Evolutionary conservation across 2,329 filamentous ascomycete genomes (phyloP), one percentile per base, ranked within the genome.

Genomic region (Knufia petricola): DNA sequence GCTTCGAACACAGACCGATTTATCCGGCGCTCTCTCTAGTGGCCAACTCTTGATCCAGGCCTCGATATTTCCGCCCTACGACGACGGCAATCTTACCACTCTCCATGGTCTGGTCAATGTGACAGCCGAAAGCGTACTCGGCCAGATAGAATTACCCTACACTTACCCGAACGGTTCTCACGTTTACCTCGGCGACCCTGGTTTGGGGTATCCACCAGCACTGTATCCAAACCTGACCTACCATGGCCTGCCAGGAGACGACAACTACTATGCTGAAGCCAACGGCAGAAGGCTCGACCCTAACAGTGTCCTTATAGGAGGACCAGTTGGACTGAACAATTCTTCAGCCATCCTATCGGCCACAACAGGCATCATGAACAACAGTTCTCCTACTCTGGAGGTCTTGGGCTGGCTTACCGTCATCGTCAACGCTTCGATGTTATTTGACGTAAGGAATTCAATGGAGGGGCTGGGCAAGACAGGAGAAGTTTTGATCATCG

Each of bases 331-430:
- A 20, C 66, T 92, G 54, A 92, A 94, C 61, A 69, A 77, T 38
- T 78, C 79, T 0, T 85, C 84, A 54, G 85, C 85, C 19, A 69
- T 95, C 9, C 63, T 94, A 10, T 95, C 88, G 2, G 71, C 94
- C 50, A 94, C 88, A 0, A 68, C 90, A 13, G 86, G 88, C 0
- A 79, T 95, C 46, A 76, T 85, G 51, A 81, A 84, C 61, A 80
- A 84, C 61, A 84, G 82, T 55, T 72, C 73, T 1, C 74, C 75
- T 1, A 63, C 67, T 36, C 69, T 68, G 2, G 80, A 84, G 53
- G 77, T 90, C 1, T 72, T 95, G 3, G 89, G 87, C 1, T 95
- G 87, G 70, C 77, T 95, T 69, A 94, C 87, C 1, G 69, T 90
- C 1, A 72, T 94, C n/a, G 76, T 85, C 48, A 78, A 85, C 49